Conservation (phyloP, 805 yeast species). For the Lachancea cidri region DNA sequence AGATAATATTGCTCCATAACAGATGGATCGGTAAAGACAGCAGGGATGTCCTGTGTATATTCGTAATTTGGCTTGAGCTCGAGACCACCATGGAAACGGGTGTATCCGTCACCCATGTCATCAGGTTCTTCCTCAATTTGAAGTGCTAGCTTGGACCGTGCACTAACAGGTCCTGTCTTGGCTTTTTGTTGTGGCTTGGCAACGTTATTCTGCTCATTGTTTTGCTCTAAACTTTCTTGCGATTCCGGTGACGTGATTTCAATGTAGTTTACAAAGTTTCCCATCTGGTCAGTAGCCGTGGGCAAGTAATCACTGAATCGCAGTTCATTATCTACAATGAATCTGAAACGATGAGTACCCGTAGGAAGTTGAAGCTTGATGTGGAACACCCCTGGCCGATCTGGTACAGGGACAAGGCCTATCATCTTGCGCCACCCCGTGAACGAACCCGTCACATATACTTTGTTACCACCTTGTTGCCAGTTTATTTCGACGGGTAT, state of each 20-base stretch:
- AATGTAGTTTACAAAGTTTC: conserved; percentile 87
- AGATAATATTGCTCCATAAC: conserved; percentile 83
- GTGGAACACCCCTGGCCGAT: conserved; percentile 40
- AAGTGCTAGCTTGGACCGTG: conserved; percentile 48
- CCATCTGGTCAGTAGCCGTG: conserved; percentile 97
- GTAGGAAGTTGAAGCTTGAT: conserved; percentile 76
- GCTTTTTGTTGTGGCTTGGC: conserved; percentile 18
- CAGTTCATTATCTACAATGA: conserved; percentile 90
- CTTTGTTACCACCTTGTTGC: conserved; percentile 95
- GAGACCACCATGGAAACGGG: conserved; percentile 66
- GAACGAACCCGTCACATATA: conserved; percentile 94
- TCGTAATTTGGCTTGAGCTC: conserved; percentile 24
- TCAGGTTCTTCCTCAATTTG: conserved; percentile 38
- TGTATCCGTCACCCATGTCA: conserved; percentile 79
- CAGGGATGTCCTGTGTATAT: conserved; percentile 69
- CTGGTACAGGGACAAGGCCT: conserved; percentile 50
- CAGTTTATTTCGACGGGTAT: conserved; percentile 70
- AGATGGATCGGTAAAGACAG: conserved; percentile 77
- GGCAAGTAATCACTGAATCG: conserved; percentile 83
- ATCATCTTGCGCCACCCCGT: conserved; percentile 99
- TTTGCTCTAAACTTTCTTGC: conserved; percentile 30
- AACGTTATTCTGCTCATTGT: conserved; percentile 24
- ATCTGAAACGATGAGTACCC: conserved; percentile 90
- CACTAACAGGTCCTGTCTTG: conserved; percentile 22
- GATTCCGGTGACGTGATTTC: conserved; percentile 50